Base-by-base conservation (phyloP, 1,139 yeast species). In the Trichomonascaceae sp. region DNA sequence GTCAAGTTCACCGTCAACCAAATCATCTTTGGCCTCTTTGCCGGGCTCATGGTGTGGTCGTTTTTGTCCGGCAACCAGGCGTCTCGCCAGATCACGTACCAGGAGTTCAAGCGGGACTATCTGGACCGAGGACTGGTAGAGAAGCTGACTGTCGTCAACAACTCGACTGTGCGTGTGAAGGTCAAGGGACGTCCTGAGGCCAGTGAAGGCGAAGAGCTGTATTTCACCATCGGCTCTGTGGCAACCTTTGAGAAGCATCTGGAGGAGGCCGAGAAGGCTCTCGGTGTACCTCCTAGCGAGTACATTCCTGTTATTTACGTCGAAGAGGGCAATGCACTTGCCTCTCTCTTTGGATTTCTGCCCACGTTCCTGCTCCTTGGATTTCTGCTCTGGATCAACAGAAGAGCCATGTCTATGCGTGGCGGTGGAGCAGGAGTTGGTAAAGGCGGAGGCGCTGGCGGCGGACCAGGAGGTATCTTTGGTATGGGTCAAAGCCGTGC, bases 191-290 rank as follows among this genome's bases (percentile, higher is more conserved):
- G 33, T 5, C 31, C 30, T 11, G 36, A 32, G 9, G 29, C 37
- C 16, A 35, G 36, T 11, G 41, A 36, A n/a, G 37, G 29, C n/a
- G 45, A 42, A 26, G 35, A 57, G 4, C 71, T 72, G 20, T 64
- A 64, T 14, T 92, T 92, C 60, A 74, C 81, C 29, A 84, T 92
- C 50, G 99, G 98, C 4, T 81, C 94, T 0, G 74, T 87, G 16
- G 96, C 85, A 47, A 65, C 76, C n/a, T 89, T 92, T 57, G 98
- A 92, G 59, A 74, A 77, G 38, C 78, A 77, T 44, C 65, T 92
- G 52, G 81, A 76, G 39, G 71, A 69, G 33, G 75, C 80, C 22
- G 96, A 85, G 57, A 73, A 74, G 36, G 71, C 71, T 33, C 68
- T 75, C 37, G 67, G 70, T 5, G 72, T 81, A 26, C 71, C 81